A percentile compares a stretch with the other conserved stretches of the same genome.
Conservation (phyloP, 2,329 filamentous ascomycete species). For the Phyllosticta paracitricarpa region DNA sequence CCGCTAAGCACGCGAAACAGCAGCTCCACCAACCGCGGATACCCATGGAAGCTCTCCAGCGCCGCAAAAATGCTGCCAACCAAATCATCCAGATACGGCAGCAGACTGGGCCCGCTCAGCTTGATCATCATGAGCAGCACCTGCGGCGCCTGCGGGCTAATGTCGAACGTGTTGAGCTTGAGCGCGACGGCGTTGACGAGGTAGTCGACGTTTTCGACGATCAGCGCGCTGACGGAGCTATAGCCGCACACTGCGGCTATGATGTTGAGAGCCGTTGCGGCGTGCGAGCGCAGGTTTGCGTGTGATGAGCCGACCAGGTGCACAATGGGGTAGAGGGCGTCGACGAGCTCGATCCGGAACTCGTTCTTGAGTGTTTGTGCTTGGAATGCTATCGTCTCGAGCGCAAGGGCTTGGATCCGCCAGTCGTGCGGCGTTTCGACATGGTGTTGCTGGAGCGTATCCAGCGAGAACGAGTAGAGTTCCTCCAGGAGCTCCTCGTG, state of each 20-base stretch:
- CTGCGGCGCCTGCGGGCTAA: conserved; percentile 82
- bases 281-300: conserved; percentile 62
- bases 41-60: conserved; percentile 91
- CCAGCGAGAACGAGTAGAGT: conserved; percentile 59
- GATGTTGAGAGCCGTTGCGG: conserved; percentile 71
- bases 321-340: conserved; percentile 82
- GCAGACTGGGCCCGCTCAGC: conserved; percentile 67
- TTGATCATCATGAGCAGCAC: conserved; percentile 92
- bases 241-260: conserved; percentile 72
- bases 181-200: conserved; percentile 87
- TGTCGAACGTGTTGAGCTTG: conserved; percentile 82
- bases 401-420: conserved; percentile 65
- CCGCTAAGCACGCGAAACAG: conserved; percentile 75
- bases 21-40: conserved; percentile 72
- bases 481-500: conserved; percentile 42
- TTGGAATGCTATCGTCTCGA: conserved; percentile 72
- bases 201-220: conserved; percentile 90
- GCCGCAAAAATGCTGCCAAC: conserved; percentile 85
- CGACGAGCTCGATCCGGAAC: conserved; percentile 79
- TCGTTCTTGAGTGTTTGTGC: conserved; percentile 54
- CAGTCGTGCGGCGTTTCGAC: conserved; percentile 45
- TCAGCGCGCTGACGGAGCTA: conserved; percentile 59
- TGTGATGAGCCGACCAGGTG: conserved; percentile 72
- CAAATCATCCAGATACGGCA: conserved; percentile 87
- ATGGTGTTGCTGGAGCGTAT: conserved; percentile 42